Evolutionary conservation across 1,284 basidiomycete species (phyloP).

Genomic region (Malassezia sympodialis): DNA sequence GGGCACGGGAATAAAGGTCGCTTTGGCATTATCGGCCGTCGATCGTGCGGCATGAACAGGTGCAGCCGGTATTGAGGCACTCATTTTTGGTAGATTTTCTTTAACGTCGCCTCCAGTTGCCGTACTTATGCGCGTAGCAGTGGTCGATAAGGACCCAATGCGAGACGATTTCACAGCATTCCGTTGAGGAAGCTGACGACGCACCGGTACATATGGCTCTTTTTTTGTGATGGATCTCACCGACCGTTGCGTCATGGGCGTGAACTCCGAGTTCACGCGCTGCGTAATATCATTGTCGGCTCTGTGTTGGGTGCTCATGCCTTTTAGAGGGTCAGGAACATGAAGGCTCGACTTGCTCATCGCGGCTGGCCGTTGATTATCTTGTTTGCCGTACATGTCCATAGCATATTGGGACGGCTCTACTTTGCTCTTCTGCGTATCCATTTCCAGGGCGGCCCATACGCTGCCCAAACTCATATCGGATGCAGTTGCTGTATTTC

Average conservation of each 20-base stretch:
- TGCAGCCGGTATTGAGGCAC: neutral
- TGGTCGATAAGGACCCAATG: conserved; percentile 4
- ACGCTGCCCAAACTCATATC: conserved; percentile 3
- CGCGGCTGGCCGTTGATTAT: neutral
- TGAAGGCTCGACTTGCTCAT: neutral
- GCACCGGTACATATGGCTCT: conserved; percentile 16
- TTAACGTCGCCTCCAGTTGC: neutral
- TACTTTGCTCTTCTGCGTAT: neutral
- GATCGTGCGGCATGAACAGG: neutral
- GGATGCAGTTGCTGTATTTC: neutral
- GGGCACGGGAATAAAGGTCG: neutral
- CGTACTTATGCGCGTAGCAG: neutral
- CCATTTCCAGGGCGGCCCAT: conserved; percentile 2
- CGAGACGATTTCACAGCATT: conserved; percentile 2
- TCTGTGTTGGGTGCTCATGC: neutral
- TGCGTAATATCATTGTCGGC: neutral
- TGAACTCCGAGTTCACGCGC: neutral
- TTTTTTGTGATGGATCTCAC: conserved; percentile 1
- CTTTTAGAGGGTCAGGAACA: neutral
- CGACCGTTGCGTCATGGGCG: neutral
- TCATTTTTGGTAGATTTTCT: neutral
- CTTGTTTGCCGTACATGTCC: neutral
- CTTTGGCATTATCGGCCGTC: neutral
- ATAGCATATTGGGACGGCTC: neutral
- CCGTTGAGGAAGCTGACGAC: conserved; percentile 6